Percentiles rank a stretch among this genome's conserved stretches.
Evolutionary conservation across 108 stramenopile species (phyloP).

Genomic region (Conticribra weissflogii): DNA sequence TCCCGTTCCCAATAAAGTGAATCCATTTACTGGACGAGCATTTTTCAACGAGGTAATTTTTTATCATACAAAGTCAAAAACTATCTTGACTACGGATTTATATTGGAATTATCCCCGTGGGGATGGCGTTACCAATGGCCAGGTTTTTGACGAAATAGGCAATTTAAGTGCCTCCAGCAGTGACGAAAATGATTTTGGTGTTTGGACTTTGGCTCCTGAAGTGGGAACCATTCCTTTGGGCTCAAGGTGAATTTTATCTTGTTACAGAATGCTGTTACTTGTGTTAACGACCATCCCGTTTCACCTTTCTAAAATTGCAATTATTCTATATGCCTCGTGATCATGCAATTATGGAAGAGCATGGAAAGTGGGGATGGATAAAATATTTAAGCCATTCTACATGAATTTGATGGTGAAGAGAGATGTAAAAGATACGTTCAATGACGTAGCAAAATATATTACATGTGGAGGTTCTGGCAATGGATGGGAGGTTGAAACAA

Average conservation of each 20-base stretch:
- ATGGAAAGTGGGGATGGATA: slow-evolving; percentile 85
- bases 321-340: neutral
- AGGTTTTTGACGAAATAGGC: slow-evolving; percentile 17
- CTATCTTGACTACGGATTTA: slow-evolving; percentile 78
- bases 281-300: no score
- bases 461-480: slow-evolving; percentile 27
- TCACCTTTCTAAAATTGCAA: no score
- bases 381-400: slow-evolving; percentile 78
- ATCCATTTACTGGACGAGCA: slow-evolving; percentile 80
- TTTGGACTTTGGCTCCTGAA: slow-evolving; percentile 76
- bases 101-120: slow-evolving; percentile 88
- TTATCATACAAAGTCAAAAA: slow-evolving; percentile 69
- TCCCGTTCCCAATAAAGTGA: slow-evolving; percentile 74
- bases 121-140: slow-evolving; percentile 72
- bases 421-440: slow-evolving; percentile 44
- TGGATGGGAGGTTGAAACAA: slow-evolving; percentile 76
- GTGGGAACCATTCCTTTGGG: slow-evolving; percentile 72
- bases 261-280: neutral
- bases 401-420: slow-evolving; percentile 81
- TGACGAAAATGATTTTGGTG: slow-evolving; percentile 51
- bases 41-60: slow-evolving; percentile 90
- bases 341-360: slow-evolving; percentile 1
- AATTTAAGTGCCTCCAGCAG: slow-evolving; percentile 6
- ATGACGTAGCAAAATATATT: slow-evolving; percentile 39
- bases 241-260: slow-evolving; percentile 11